A percentile compares a stretch with the other conserved stretches of the same genome.
phyloP scores from a whole-genome alignment of 352 stramenopile genomes.

The Thalassiosira mediterranea region DNA sequence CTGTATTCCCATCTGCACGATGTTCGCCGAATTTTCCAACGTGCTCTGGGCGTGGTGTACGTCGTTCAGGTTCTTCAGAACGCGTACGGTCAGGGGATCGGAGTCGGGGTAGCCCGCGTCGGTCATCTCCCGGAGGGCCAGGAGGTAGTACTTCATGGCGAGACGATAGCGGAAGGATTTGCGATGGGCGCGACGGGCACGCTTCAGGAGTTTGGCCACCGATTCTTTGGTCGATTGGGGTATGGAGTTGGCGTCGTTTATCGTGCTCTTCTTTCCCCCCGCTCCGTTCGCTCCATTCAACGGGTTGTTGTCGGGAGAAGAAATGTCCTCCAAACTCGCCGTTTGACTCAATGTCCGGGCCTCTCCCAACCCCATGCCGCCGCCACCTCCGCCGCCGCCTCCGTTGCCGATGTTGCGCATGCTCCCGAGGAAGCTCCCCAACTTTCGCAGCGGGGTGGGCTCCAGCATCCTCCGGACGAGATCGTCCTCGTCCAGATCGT shows the following conservation, averaged over 20 bases:
- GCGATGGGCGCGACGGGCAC: constrained; percentile 57
- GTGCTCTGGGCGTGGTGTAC: constrained; percentile 71
- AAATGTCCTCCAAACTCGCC: no score
- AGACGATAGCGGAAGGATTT: constrained; percentile 70
- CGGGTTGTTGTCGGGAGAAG: not conserved
- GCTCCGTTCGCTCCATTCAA: not conserved
- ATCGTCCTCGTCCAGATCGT: constrained; percentile 18
- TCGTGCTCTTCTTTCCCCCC: not conserved
- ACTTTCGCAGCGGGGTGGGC: constrained; percentile 5
- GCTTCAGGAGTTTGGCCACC: constrained; percentile 62
- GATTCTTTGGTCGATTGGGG: constrained; percentile 26
- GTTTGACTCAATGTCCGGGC: no score
- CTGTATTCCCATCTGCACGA: constrained; percentile 82
- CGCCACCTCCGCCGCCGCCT: not conserved
- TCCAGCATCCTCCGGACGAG: constrained; percentile 39
- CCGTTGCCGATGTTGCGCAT: constrained; percentile 9
- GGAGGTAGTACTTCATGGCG: constrained; percentile 76
- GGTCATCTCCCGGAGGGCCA: constrained; percentile 62
- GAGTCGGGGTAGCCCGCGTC: constrained; percentile 44
- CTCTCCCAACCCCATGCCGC: no score
- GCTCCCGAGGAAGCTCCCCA: constrained; percentile 26
- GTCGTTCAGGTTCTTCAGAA: constrained; percentile 64
- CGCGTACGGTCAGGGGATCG: constrained; percentile 55
- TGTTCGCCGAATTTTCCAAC: constrained; percentile 74
- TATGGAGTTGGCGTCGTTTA: constrained; percentile 6